Evolutionary conservation across 2,329 filamentous ascomycete species (phyloP), one percentile per base, ranked within the genome.

Genomic region (Hypoxylon sp.): DNA sequence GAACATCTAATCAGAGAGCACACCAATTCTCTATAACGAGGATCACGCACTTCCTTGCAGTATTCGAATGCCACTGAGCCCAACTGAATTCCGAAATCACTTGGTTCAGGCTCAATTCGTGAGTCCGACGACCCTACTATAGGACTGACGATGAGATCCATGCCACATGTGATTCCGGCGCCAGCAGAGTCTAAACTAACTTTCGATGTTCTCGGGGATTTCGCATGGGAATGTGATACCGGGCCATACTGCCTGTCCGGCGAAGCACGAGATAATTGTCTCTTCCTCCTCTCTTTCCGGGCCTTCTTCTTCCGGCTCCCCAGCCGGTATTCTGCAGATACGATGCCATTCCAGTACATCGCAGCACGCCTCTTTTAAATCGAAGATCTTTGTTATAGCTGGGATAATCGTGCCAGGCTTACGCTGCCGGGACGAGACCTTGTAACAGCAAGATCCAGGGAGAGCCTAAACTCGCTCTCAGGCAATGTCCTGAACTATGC

Each of bases 341-440:
- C 48, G 56, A 32, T 66, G 63, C 63, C 63, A 66, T 28, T 66
- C 63, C 22, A 19, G 20, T 5, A 57, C 59, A 17, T 66, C 59
- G 24, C 63, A 63, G 24, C 59, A 63, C 10, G 24, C 59, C n/a
- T 41, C 17, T 26, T 50, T 2, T 10, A 11, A 19, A 5, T 20
- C 13, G 6, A 62, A 52, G 4, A 54, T 19, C 2, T 48, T 41
- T 4, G 15, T 49, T 10, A 63, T 57, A 8, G 63, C 63, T 20
- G 59, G 50, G 22, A 66, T 52, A n/a, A 60, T 43, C 30, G 63
- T 60, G 48, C 59, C 57, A n/a, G 51, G 63, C 10, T 8, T 13
- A 1, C 57, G 19, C 8, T 26, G 24, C n/a, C n/a, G n/a, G n/a
- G n/a, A n/a, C n/a, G n/a, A n/a, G n/a, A n/a, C n/a, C n/a, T n/a